Base-by-base conservation (phyloP, 2,329 filamentous ascomycete genomes). In the Phaeophleospora eucalypticola region DNA sequence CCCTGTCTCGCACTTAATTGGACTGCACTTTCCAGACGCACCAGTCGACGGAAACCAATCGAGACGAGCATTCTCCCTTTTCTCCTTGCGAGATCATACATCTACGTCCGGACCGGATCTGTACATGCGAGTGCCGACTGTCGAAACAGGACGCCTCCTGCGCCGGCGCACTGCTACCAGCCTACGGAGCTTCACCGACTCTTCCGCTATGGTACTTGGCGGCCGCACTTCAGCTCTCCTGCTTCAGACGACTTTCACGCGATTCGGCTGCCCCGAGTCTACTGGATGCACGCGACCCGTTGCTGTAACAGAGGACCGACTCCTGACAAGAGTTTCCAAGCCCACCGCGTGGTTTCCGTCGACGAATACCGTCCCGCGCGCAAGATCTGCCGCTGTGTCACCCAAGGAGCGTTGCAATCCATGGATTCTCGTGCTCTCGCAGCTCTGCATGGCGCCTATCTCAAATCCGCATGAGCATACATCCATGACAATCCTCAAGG, bases 361-460 rank as follows among this genome's bases (percentile, higher is more conserved):
- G 32, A 17, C 33, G 37, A 36, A 48, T 43, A 51, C 49, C 45
- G 19, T 46, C 24, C 42, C 36, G 44, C 43, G 43, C 46, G 45
- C 27, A 36, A 41, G 36, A 48, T 48, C 41, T 55, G 17, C 48
- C 46, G 47, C 51, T 37, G 48, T 52, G 46, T 49, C 48, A 52
- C 48, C 38, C 52, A 42, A 51, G 47, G 45, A 47, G 36, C 34
- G 42, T 37, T 42, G 45, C 36, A 38, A 34, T 27, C 45, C 45
- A 49, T 49, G 52, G 46, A 41, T 36, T 17, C 16, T 38, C 36
- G 35, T 39, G 20, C 6, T 24, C 21, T 38, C 51, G 43, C 45
- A 49, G 49, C 45, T 45, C 40, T 42, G 24, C 36, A 53, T 42
- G 52, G 49, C 54, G 54, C 54, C 38, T 54, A 52, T 24, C 46